These are phyloP conservation scores for Berberis vulgaris DNA, from an alignment of 164 flowering plant species.

Conservation along the genomic window DNA sequence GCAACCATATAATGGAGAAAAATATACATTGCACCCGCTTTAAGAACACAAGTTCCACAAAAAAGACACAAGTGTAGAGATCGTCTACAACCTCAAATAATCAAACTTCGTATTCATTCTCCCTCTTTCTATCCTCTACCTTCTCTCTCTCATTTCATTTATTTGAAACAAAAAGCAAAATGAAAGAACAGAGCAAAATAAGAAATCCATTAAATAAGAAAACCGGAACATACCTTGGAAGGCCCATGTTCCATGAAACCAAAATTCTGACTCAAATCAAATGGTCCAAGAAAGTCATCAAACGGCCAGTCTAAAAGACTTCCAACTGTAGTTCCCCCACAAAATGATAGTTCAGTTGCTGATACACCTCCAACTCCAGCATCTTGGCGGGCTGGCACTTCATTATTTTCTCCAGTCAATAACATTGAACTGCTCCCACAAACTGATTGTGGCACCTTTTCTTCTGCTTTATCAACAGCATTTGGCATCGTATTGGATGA, in stretches of 20 bases:
- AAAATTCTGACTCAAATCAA: constrained; percentile 42
- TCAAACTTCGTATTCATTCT: neutral
- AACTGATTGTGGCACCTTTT: constrained; percentile 14
- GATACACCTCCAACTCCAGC: constrained; percentile 23
- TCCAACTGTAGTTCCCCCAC: constrained; percentile 49
- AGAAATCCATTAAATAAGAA: neutral
- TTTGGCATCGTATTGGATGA: constrained; percentile 32
- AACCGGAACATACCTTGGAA: constrained; percentile 49
- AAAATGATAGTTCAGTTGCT: constrained; percentile 22
- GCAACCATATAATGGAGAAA: too few species aligned
- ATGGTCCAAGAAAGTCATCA: constrained; percentile 58
- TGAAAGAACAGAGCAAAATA: neutral
- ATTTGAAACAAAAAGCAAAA: too few species aligned
- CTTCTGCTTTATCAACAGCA: constrained; percentile 22
- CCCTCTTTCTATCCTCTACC: too few species aligned
- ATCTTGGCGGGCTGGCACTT: constrained; percentile 19
- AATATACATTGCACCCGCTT: too few species aligned
- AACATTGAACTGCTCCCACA: constrained; percentile 15
- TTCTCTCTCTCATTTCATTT: too few species aligned
- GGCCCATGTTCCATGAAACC: constrained; percentile 51
- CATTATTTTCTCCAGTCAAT: constrained; percentile 17
- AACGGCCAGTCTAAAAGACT: constrained; percentile 55
- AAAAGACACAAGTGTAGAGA: too few species aligned
- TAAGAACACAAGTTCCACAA: too few species aligned
- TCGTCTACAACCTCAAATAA: too few species aligned